Evolutionary conservation across 75 land plant genomes (phyloP), one percentile per base, ranked within the genome.

Genomic region (Pinus tabuliformis): DNA sequence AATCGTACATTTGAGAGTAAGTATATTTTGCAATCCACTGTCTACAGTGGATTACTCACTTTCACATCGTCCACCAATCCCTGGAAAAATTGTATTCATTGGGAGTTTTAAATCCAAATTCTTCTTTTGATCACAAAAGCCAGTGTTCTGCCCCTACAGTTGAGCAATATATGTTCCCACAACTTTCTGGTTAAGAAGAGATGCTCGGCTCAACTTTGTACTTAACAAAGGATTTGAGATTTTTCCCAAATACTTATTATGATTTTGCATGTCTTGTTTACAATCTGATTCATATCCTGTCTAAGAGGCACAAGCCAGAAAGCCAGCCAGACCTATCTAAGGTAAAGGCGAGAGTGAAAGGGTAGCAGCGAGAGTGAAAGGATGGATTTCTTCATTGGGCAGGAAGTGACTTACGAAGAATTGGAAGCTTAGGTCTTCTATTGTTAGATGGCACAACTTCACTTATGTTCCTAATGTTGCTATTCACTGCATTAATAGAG

Each of bases 1-100:
- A 26, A 26, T 26, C 26, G 0, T 26, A 26, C 26, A 26, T 26
- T 26, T 26, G 26, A 26, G 26, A 26, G 26, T 26, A 26, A 26
- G 26, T 26, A 26, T 26, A 26, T 26, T 26, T 26, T 26, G 26
- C 26, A 26, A 26, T 26, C 26, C 26, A 75, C 73, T 24, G 54
- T 76, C 78, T 21, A 71, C 79, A 28, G 62, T 70, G 15, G 57
- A 49, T 33, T 52, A 37, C 42, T 56, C 58, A 71, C 30, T 70
- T 16, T 68, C 75, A 45, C 28, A 70, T 11, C 54, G 61, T 6
- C 37, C 37, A 13, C 56, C 59, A 56, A 56, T 39, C 20, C 54
- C 28, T 54, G 75, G 75, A 28, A 52, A n/a, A 73, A 49, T 4
- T 3, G 36, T 21, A 11, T 49, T 73, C 22, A 26, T 59, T 28